Base-by-base conservation (phyloP, 106 monocot genomes). In the Xerophyta viscosa region DNA sequence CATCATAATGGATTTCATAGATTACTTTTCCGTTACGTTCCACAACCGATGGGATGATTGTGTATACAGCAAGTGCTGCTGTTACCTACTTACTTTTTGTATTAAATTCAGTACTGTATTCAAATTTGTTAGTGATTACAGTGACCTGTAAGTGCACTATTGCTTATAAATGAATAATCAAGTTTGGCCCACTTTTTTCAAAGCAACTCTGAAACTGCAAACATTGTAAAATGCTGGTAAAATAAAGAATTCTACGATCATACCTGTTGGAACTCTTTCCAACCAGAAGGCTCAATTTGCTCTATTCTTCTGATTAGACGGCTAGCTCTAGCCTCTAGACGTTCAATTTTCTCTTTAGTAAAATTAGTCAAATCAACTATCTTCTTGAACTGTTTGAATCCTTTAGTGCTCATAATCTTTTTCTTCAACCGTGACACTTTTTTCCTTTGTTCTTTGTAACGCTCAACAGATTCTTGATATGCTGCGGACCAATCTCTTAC, bases 231-330 rank as follows among this genome's bases (percentile, higher is more conserved):
- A 11, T 37, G 2, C 25, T 55, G 29, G 6, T 27, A 42, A 26
- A 30, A 20, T 15, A 56, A 58, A 39, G 19, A 29, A 43, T 52
- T 8, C 31, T 37, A 0, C 18, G 10, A 30, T 30, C 58, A 56
- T 73, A 94, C 94, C 88, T 94, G 94, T 42, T 88, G 61, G 67
- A 94, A 94, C 31, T 94, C 94, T 67, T 85, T 94, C 94, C 94
- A 94, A 47, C 94, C 94, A 31, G 94, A 81, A 27, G 94, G 94
- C 61, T 94, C 94, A 70, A 94, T 94, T 71, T 94, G 94, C 48
- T 69, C 69, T 43, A 94, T 70, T 56, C 94, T 67, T 61, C 63
- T 70, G 37, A 52, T 66, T 58, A 94, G 72, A 30, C 88, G 84
- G 27, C 59, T 57, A 20, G 88, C 75, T 69, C 84, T 81, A 72